Evolutionary conservation across 805 yeast genomes (phyloP).

Genomic region (Brettanomyces anomalus): DNA sequence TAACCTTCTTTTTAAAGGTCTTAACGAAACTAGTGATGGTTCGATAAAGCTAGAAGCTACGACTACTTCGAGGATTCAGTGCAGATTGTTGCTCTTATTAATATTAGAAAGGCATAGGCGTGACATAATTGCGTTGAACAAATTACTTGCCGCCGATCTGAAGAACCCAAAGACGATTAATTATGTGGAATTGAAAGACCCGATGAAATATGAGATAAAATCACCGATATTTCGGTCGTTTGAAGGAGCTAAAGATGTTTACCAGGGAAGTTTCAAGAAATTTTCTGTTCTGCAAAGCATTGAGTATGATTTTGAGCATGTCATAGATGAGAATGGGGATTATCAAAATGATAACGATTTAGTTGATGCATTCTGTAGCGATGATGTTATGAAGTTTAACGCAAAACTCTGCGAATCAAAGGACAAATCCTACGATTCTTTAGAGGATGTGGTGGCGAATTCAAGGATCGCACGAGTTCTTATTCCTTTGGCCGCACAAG

Average conservation of each 20-base stretch:
- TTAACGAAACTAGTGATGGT: slow-evolving; percentile 8
- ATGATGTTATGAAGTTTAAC: slow-evolving; percentile 19
- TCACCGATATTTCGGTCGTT: slow-evolving; percentile 23
- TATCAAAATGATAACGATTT: slow-evolving; percentile 21
- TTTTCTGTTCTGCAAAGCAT: slow-evolving; percentile 27
- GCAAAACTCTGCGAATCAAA: slow-evolving; percentile 8
- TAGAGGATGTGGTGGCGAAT: slow-evolving; percentile 15
- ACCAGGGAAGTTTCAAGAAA: slow-evolving; percentile 20
- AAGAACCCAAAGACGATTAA: slow-evolving; percentile 11
- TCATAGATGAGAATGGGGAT: slow-evolving; percentile 17
- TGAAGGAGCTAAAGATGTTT: slow-evolving; percentile 10
- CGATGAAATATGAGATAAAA: slow-evolving; percentile 25
- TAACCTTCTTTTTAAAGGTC: slow-evolving; percentile 15
- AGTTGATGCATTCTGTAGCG: slow-evolving; percentile 21
- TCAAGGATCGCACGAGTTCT: slow-evolving; percentile 22
- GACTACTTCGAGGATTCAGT: slow-evolving; percentile 26
- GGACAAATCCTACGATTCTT: slow-evolving; percentile 9
- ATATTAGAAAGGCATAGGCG: slow-evolving; percentile 29
- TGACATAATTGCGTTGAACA: slow-evolving; percentile 22
- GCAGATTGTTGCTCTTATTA: slow-evolving; percentile 24
- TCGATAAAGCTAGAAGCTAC: slow-evolving; percentile 14
- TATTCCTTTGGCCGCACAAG: slow-evolving; percentile 28
- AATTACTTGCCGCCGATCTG: slow-evolving; percentile 8
- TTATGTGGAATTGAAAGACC: slow-evolving; percentile 19
- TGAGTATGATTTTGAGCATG: slow-evolving; percentile 28